Conservation (phyloP, 2,329 filamentous ascomycete species). For the Cadophora sp. region DNA sequence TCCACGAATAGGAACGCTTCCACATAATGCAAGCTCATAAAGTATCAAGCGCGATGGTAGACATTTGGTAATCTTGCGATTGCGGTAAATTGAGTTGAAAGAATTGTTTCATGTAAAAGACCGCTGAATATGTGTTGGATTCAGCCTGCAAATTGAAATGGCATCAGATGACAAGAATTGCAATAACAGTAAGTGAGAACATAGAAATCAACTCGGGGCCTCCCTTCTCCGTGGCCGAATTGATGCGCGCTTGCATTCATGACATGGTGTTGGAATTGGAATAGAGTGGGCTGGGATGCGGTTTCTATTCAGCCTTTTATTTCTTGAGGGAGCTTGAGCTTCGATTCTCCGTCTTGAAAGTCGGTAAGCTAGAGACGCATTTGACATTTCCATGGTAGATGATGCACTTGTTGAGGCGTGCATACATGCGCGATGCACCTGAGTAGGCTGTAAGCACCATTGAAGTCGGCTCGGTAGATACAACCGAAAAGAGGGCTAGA, state of each 20-base stretch:
- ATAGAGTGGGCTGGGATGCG: too few relatives aligned
- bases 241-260: not conserved
- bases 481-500: too few relatives aligned
- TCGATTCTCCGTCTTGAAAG: too few relatives aligned
- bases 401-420: too few relatives aligned
- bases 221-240: not conserved
- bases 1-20: slow-evolving; percentile 13
- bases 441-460: too few relatives aligned
- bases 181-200: not conserved
- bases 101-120: slow-evolving; percentile 3
- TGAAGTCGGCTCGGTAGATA: too few relatives aligned
- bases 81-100: slow-evolving; percentile 4
- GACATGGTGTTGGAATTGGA: not conserved
- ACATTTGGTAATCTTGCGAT: not conserved
- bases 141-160: not conserved
- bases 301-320: too few relatives aligned
- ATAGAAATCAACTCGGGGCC: not conserved
- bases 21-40: not conserved
- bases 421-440: too few relatives aligned
- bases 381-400: too few relatives aligned
- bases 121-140: not conserved
- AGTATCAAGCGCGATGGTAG: not conserved
- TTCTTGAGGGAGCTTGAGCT: too few relatives aligned
- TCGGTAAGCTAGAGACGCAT: too few relatives aligned
- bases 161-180: not conserved